Percentiles rank a stretch among this genome's conserved stretches.
These are phyloP conservation scores for Russula griseocarnosa DNA, from an alignment of 768 basidiomycete genomes.

Conservation along the genomic window DNA sequence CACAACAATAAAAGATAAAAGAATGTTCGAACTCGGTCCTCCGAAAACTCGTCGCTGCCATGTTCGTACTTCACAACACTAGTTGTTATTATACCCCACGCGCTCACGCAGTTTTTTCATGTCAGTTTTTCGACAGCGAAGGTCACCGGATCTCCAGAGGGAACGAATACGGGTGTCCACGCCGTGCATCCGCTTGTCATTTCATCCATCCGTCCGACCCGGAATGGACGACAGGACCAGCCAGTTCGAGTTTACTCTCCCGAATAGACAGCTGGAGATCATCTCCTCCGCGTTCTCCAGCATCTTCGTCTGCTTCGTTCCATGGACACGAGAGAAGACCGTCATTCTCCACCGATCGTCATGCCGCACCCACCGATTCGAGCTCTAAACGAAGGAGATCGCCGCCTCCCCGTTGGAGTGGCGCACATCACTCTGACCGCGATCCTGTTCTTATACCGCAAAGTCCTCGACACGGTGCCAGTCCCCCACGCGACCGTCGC, in stretches of 20 bases:
- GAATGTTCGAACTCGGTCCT: background rate
- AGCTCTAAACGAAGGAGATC: conserved; percentile 5
- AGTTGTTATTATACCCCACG: background rate
- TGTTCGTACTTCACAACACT: conserved; percentile 12
- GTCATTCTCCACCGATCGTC: conserved; percentile 7
- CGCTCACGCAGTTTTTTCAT: conserved; percentile 5
- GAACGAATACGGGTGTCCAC: conserved; percentile 21
- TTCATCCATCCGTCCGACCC: conserved; percentile 27
- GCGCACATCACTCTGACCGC: background rate
- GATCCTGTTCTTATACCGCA: background rate
- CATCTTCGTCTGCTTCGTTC: conserved; percentile 1
- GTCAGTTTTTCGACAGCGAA: conserved; percentile 15
- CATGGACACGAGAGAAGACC: conserved; percentile 6
- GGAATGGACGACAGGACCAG: conserved; percentile 14
- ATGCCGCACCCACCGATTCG: background rate
- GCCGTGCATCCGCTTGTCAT: conserved; percentile 5
- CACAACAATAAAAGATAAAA: background rate
- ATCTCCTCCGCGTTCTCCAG: conserved; percentile 1
- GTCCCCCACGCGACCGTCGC: background rate
- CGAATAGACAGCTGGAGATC: background rate
- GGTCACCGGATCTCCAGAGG: background rate
- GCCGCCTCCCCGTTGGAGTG: conserved; percentile 17
- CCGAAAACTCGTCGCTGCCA: conserved; percentile 16
- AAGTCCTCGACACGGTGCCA: conserved; percentile 17
- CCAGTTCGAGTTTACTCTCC: background rate